These are phyloP conservation scores for Cyclospora cayetanensis DNA, from an alignment of 169 alveolate species.

Conservation along the genomic window DNA sequence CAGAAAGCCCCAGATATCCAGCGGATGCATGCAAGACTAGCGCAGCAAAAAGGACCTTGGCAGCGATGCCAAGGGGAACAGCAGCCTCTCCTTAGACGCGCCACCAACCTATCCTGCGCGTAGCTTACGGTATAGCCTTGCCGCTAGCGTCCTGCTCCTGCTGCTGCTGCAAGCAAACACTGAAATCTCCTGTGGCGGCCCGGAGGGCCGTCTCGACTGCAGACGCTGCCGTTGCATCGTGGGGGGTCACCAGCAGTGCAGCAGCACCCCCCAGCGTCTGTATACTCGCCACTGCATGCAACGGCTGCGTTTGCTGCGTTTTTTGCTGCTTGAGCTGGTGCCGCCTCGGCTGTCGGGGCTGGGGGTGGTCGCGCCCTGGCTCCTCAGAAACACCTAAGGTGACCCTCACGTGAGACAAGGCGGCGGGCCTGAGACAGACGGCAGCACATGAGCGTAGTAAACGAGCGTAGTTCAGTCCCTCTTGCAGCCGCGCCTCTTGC, in stretches of 20 bases:
- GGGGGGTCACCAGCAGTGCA: neutral
- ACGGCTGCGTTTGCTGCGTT: neutral
- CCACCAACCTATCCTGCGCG: neutral
- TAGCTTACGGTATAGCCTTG: neutral
- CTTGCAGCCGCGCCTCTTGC: neutral
- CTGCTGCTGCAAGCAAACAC: conserved; percentile 8
- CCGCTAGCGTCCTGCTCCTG: neutral
- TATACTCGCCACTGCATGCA: neutral
- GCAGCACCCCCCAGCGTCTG: neutral
- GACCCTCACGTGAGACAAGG: neutral
- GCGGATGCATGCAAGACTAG: neutral
- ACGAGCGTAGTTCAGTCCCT: neutral
- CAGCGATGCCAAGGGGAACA: neutral
- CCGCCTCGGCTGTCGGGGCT: neutral
- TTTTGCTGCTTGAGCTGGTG: neutral
- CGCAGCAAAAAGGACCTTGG: neutral
- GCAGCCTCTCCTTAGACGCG: no score
- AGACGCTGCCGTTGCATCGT: neutral
- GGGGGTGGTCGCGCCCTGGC: neutral
- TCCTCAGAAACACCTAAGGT: neutral
- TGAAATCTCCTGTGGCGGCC: neutral
- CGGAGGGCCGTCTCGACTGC: neutral
- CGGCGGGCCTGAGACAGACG: neutral
- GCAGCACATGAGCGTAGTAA: no score
- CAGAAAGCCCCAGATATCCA: no score